Percentiles rank a stretch among this genome's conserved stretches.
These are phyloP conservation scores for Linnemannia zychae DNA, from an alignment of 192 early-diverging fungal genomes.

Conservation along the genomic window DNA sequence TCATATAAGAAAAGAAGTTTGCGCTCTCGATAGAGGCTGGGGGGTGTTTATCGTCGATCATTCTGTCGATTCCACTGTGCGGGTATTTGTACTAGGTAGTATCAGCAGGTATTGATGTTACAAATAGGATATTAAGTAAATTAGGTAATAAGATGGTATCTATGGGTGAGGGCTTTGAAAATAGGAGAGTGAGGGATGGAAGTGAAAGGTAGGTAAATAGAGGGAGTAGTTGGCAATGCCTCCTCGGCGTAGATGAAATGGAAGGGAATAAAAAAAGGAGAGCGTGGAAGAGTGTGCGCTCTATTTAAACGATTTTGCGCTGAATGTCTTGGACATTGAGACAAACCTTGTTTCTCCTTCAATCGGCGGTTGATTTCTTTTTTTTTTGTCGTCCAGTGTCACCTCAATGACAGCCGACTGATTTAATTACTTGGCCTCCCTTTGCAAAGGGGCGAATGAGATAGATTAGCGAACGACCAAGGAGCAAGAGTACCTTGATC, in stretches of 20 bases:
- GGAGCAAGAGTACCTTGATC: too few species aligned
- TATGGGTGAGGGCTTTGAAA: background rate
- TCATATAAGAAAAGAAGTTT: constrained; percentile 38
- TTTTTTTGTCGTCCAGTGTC: background rate
- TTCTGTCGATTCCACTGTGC: background rate
- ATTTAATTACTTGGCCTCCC: background rate
- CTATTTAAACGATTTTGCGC: background rate
- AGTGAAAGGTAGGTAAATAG: background rate
- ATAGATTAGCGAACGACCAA: background rate
- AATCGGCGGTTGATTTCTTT: background rate
- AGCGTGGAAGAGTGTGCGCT: background rate
- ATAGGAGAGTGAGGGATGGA: background rate
- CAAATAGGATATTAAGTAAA: background rate
- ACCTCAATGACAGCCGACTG: background rate
- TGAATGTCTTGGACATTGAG: background rate
- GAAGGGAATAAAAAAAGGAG: background rate
- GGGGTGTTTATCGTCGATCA: constrained; percentile 30
- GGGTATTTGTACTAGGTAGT: background rate
- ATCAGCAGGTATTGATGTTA: background rate
- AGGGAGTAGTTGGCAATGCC: background rate
- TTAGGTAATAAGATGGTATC: background rate
- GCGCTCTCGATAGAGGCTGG: constrained; percentile 36
- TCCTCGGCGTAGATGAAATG: background rate
- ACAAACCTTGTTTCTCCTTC: background rate
- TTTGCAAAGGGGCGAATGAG: background rate